Percentiles rank a stretch among this genome's conserved stretches.
Evolutionary conservation across 129 eudicot genomes (phyloP).

Genomic region (Calendula officinalis): DNA sequence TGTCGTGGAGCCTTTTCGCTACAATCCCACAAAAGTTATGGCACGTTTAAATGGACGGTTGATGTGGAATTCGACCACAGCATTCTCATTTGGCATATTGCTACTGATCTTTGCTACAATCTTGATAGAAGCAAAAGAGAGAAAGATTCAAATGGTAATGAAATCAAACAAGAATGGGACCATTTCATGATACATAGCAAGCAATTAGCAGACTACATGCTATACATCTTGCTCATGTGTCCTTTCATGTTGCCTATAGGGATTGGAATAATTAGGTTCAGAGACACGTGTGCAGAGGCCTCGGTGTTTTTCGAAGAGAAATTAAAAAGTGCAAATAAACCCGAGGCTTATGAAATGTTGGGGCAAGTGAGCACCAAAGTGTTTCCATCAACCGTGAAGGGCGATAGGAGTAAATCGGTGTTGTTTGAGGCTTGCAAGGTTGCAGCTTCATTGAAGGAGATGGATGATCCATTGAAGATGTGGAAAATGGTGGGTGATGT

Average conservation of each 20-base stretch:
- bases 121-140: neutral
- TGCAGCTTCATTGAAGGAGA: neutral
- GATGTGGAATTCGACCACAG: neutral
- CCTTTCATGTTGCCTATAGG: neutral
- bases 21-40: neutral
- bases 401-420: neutral
- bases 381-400: neutral
- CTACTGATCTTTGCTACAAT: neutral
- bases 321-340: neutral
- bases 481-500: neutral
- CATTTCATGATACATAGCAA: neutral
- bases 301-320: neutral
- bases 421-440: constrained; percentile 4
- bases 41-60: neutral
- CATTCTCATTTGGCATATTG: constrained; percentile 4
- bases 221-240: neutral
- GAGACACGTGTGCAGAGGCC: constrained; percentile 4
- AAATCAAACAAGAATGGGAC: neutral
- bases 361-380: neutral
- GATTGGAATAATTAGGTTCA: constrained; percentile 4
- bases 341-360: neutral
- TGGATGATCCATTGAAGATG: constrained; percentile 1
- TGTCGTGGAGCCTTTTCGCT: neutral
- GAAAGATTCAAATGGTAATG: neutral
- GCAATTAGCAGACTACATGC: constrained; percentile 1